Evolutionary conservation across 805 yeast species (phyloP).

Genomic region (Myxozyma vanderwaltii): DNA sequence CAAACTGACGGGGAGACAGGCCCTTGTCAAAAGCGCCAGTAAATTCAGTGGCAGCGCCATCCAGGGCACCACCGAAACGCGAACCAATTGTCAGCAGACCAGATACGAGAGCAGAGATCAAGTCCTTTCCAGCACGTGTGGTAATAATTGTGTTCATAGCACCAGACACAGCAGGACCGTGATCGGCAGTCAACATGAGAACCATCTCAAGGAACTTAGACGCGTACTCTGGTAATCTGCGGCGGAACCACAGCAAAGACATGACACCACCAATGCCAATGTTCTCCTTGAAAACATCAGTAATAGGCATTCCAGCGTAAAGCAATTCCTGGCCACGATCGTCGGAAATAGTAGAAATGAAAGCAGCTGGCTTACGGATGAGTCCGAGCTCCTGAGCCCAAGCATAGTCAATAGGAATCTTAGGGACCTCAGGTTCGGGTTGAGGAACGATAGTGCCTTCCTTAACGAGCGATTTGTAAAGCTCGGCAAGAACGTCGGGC

Average conservation of each 20-base stretch:
- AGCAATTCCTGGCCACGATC: conserved; percentile 52
- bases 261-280: conserved; percentile 53
- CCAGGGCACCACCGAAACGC: conserved; percentile 52
- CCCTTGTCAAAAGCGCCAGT: conserved; percentile 50
- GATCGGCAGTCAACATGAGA: conserved; percentile 53
- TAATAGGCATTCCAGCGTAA: conserved; percentile 52
- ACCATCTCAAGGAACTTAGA: conserved; percentile 52
- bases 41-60: conserved; percentile 52
- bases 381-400: conserved; percentile 54
- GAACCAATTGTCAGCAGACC: conserved; percentile 51
- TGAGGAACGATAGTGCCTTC: conserved; percentile 45
- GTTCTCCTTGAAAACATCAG: conserved; percentile 52
- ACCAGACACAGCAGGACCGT: conserved; percentile 53
- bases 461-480: conserved; percentile 73
- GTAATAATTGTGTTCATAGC: conserved; percentile 54
- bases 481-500: conserved; percentile 49
- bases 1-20: conserved; percentile 50
- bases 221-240: conserved; percentile 49
- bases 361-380: conserved; percentile 52
- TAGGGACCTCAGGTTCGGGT: conserved; percentile 51
- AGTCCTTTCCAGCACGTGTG: conserved; percentile 52
- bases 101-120: conserved; percentile 50
- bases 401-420: conserved; percentile 52
- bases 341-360: conserved; percentile 52
- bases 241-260: conserved; percentile 52